Base-by-base conservation (phyloP, 1,284 basidiomycete species). In the Cryptococcus hybrid region DNA sequence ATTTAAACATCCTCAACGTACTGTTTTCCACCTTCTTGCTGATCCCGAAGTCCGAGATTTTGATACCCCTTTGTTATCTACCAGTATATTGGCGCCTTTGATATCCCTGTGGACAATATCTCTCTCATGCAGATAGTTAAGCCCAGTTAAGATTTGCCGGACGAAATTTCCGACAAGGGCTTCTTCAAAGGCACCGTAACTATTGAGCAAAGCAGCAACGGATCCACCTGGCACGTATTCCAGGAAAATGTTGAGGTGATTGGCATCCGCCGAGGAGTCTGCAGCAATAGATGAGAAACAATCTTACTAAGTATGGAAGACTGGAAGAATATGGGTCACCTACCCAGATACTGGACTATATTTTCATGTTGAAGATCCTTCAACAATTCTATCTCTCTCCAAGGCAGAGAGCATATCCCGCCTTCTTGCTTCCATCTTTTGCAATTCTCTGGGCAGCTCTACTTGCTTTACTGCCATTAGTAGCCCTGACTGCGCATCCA, bases 391-490 rank as follows among this genome's bases (percentile, higher is more conserved):
- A 99, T 99, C 79, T 99, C 96, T 84, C 76, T 99, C 93, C 42
- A 99, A 83, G 2, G 96, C 95, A 55, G 86, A 91, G 6, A 96
- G 84, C 94, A 98, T 98, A 76, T 84, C 86, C 80, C 90, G 89
- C 80, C 96, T 97, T 63, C 92, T 86, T 71, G 95, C 92, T 69
- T 95, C 90, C 71, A 93, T 95, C 30, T 89, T 86, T 8, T 88
- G 88, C 34, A 88, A 87, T 13, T 90, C 89, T 0, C 87, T 88
- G 0, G 93, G 91, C 35, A 98, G 83, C 70, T 98, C 92, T 50
- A 99, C 96, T 82, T 99, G 95, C 80, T 99, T 99, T 63, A 99
- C 96, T 30, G 96, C 96, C 96, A 99, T 99, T 58, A 99, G 82
- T 8, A 94, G 82, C 35, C 96, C 96, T 50, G 85, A 91, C 40